Evolutionary conservation across 2,329 filamentous ascomycete species (phyloP).

Genomic region (Hypocreales sp.): DNA sequence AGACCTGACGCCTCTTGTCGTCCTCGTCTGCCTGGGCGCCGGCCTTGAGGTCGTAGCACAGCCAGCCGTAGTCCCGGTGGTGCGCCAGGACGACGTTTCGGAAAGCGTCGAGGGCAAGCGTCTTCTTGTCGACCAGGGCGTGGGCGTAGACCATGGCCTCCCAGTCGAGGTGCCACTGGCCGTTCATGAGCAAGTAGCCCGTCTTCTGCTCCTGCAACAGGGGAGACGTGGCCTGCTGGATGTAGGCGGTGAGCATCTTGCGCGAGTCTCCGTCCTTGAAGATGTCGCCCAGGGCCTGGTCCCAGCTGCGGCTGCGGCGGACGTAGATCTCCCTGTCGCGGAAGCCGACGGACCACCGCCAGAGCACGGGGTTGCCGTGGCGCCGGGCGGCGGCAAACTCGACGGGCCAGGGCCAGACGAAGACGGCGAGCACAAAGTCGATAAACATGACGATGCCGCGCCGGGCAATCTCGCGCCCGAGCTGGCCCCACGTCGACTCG

Average conservation of each 20-base stretch:
- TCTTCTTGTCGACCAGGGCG: slow-evolving; percentile 48
- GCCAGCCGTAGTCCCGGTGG: slow-evolving; percentile 54
- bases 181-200: slow-evolving; percentile 73
- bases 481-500: slow-evolving; percentile 37
- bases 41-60: slow-evolving; percentile 40
- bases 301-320: slow-evolving; percentile 62
- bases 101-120: slow-evolving; percentile 48
- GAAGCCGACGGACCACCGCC: slow-evolving; percentile 66
- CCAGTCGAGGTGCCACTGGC: slow-evolving; percentile 81
- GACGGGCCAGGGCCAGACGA: slow-evolving; percentile 59
- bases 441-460: slow-evolving; percentile 53
- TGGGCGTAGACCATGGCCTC: slow-evolving; percentile 62
- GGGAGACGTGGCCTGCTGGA: slow-evolving; percentile 55
- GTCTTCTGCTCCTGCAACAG: slow-evolving; percentile 61
- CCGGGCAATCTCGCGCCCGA: slow-evolving; percentile 39
- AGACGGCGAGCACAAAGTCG: slow-evolving; percentile 54
- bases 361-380: slow-evolving; percentile 48
- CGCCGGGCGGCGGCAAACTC: slow-evolving; percentile 50
- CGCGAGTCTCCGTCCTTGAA: slow-evolving; percentile 33
- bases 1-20: slow-evolving; percentile 55
- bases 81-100: slow-evolving; percentile 55
- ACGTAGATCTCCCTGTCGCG: slow-evolving; percentile 68
- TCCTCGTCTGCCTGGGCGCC: slow-evolving; percentile 39
- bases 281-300: slow-evolving; percentile 38
- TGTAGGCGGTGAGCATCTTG: slow-evolving; percentile 42